phyloP scores from a whole-genome alignment of 768 basidiomycete species.

The Panellus pusillus region DNA sequence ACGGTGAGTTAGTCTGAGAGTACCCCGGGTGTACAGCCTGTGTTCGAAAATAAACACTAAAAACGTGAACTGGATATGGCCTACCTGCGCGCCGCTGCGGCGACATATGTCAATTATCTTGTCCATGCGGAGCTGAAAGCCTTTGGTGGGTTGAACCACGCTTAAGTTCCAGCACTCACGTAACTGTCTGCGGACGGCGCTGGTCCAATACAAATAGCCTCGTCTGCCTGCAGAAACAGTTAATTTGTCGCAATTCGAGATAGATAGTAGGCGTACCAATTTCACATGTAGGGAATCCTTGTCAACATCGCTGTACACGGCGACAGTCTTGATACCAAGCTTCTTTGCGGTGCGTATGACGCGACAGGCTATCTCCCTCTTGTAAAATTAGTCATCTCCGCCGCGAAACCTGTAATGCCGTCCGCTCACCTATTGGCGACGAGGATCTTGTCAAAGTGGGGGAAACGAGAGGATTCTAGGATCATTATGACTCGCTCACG shows the following conservation, averaged over 20 bases:
- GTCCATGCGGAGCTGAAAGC: slow-evolving; percentile 72
- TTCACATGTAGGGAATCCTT: slow-evolving; percentile 78
- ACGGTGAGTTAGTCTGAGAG: not conserved
- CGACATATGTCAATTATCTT: slow-evolving; percentile 85
- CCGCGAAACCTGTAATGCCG: not conserved
- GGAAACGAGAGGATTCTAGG: slow-evolving; percentile 28
- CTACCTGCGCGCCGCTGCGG: slow-evolving; percentile 80
- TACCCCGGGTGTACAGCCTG: slow-evolving; percentile 94
- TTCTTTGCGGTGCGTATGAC: slow-evolving; percentile 89
- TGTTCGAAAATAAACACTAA: not conserved
- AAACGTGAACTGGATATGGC: slow-evolving; percentile 19
- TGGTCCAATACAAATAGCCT: slow-evolving; percentile 93
- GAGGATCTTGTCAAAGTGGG: slow-evolving; percentile 88
- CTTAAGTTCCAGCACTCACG: slow-evolving; percentile 46
- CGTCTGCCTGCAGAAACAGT: slow-evolving; percentile 60
- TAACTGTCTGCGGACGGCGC: slow-evolving; percentile 88
- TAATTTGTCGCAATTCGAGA: not conserved
- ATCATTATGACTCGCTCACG: not conserved
- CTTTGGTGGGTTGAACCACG: not conserved
- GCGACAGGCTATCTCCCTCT: slow-evolving; percentile 97
- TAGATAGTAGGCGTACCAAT: slow-evolving; percentile 49
- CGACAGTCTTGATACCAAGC: slow-evolving; percentile 88
- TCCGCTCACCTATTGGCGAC: slow-evolving; percentile 77
- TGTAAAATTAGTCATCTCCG: not conserved
- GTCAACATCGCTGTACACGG: slow-evolving; percentile 90